These are phyloP conservation scores for Cornus florida DNA, from an alignment of 148 eudicot species.

Conservation along the genomic window DNA sequence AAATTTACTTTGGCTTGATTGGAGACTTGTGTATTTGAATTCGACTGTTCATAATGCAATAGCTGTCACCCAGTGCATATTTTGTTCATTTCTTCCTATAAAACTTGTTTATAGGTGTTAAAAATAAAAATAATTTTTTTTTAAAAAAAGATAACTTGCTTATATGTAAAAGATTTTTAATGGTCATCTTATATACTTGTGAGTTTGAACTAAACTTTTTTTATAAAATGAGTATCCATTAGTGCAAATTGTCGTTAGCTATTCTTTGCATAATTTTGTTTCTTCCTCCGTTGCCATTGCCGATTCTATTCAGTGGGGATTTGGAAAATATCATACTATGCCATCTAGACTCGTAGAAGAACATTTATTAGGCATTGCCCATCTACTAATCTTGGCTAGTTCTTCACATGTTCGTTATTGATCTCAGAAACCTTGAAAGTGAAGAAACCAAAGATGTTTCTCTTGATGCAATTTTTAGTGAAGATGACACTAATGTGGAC, in stretches of 20 bases:
- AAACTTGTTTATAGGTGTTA: no score
- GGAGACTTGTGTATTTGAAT: no score
- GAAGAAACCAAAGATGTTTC: slow-evolving; percentile 49
- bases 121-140: no score
- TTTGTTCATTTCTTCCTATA: no score
- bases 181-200: no score
- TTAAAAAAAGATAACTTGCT: no score
- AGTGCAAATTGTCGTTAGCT: not conserved
- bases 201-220: no score
- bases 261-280: not conserved
- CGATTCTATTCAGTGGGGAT: not conserved
- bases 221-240: no score
- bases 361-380: not conserved
- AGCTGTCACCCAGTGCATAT: no score
- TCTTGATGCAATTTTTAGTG: slow-evolving; percentile 60
- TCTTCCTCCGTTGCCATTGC: not conserved
- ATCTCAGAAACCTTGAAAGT: slow-evolving; percentile 39
- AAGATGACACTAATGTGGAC: slow-evolving; percentile 47
- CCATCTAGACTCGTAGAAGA: not conserved
- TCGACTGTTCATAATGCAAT: no score
- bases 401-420: slow-evolving; percentile 2
- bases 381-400: not conserved
- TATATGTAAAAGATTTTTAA: no score
- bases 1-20: no score
- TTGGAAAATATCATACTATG: not conserved